Evolutionary conservation across 2,329 filamentous ascomycete species (phyloP), one percentile per base, ranked within the genome.

Genomic region (Lizonia empirigonia): DNA sequence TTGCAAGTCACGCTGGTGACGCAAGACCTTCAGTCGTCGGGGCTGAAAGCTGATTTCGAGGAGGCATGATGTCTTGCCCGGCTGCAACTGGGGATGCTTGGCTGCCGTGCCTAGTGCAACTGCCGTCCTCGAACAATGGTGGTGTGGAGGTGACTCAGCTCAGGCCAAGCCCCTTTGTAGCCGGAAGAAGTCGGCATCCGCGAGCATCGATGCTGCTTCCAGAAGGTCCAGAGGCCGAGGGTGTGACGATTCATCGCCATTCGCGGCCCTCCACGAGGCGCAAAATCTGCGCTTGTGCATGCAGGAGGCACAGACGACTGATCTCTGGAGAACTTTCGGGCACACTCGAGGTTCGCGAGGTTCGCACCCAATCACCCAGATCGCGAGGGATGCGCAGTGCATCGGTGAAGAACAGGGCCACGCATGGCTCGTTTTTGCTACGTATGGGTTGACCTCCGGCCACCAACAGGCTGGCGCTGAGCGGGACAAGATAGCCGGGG

Each of bases 111-210:
- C 41, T 47, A 41, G 40, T 23, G 22, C 18, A 50, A 36, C 20
- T 56, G 47, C 49, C 50, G 37, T 44, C 30, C 32, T 46, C 18
- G 40, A 48, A 33, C 37, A 29, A 36, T 41, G 41, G 35, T 55
- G 42, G 55, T 53, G 54, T 55, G 37, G 34, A 56, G 38, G 60
- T 64, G 63, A 65, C 62, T 65, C 62, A 67, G 65, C 61, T 59
- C 34, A 16, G 23, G 50, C 39, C 44, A 48, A 53, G 50, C 22
- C 37, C 30, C 15, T 3, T 24, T 49, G 19, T 42, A 30, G n/a
- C 45, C 49, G 49, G 49, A 52, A 42, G n/a, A 18, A 42, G 16
- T 47, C 42, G 49, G 49, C 49, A 47, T 47, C 42, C 22, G 42
- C 22, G 26, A 18, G n/a, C 22, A 47, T 47, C 9, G 20, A 19